Base-by-base conservation (phyloP, 768 basidiomycete genomes). In the Exsudoporus frostii region DNA sequence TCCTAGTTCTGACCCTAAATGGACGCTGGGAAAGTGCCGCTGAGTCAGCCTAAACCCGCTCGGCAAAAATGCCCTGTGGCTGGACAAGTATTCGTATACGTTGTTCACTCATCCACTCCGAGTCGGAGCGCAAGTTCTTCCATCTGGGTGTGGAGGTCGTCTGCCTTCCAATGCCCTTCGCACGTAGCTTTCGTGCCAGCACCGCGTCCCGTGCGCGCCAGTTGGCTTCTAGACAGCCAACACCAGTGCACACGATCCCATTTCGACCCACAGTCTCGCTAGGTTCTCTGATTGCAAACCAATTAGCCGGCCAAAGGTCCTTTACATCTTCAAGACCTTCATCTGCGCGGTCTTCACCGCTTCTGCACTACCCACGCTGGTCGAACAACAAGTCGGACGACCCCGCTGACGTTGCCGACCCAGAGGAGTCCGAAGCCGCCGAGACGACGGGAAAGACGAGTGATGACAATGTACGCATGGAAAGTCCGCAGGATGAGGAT, bases 341-440 rank as follows among this genome's bases (percentile, higher is more conserved):
- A 5, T 53, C 46, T 41, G 69, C 69, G 2, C 68, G 63, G 24
- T 68, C 69, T 22, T 71, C 76, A 3, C 69, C 67, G 1, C 53
- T 65, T 11, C 45, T 73, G 9, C 54, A 53, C 20, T 50, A 67
- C 32, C 76, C 75, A n/a, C 72, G 75, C 33, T 72, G 75, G 75
- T 43, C 71, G 34, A 75, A 76, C 55, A 63, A 59, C 45, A 76
- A 74, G 56, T 56, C 63, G 36, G 61, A 57, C 29, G 65, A 67
- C 45, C 58, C 62, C 27, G 37, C 45, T 10, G 64, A 66, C 30
- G 60, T 59, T 8, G 58, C 60, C 10, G 66, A 69, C 19, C 29
- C 49, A 19, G 65, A 66, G 14, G 60, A 65, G 34, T 51, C 65
- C 27, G 65, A 71, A 29, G 45, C 53, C 37, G 38, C 55, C 24